Conservation (phyloP, 2,329 filamentous ascomycete species). For the Diaporthe humulicola region DNA sequence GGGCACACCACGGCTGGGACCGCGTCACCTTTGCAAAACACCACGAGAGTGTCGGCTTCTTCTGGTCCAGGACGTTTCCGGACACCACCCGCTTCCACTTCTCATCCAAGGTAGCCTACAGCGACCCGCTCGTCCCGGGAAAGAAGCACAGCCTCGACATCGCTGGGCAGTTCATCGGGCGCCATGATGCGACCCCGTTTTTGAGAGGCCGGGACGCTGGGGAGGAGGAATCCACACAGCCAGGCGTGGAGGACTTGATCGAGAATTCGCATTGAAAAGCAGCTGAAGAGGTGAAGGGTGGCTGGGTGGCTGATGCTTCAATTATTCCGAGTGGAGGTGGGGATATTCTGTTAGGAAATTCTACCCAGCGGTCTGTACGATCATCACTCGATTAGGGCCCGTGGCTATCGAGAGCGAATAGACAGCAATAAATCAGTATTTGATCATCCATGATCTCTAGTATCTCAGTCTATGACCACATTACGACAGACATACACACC, state of each 20-base stretch:
- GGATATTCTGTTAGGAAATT: background rate
- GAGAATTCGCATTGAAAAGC: background rate
- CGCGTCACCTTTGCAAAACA: background rate
- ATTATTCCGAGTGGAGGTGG: background rate
- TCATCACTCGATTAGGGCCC: background rate
- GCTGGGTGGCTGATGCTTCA: background rate
- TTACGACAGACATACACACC: background rate
- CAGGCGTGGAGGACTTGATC: background rate
- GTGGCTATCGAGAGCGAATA: background rate
- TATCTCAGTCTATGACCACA: background rate
- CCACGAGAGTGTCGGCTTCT: slow-evolving; percentile 6
- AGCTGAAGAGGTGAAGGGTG: background rate
- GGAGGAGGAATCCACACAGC: background rate
- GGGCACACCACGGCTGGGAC: background rate
- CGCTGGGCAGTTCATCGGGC: slow-evolving; percentile 5
- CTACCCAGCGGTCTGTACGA: background rate
- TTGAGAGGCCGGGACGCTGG: background rate
- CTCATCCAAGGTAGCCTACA: background rate
- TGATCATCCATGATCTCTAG: background rate
- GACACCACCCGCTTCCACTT: background rate
- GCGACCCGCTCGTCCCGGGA: slow-evolving; percentile 2
- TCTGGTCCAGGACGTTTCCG: slow-evolving; percentile 6
- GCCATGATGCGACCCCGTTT: background rate
- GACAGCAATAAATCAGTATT: background rate
- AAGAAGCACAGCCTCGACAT: background rate